Conservation (phyloP, 2,329 filamentous ascomycete genomes). For the Exophiala viscosa region DNA sequence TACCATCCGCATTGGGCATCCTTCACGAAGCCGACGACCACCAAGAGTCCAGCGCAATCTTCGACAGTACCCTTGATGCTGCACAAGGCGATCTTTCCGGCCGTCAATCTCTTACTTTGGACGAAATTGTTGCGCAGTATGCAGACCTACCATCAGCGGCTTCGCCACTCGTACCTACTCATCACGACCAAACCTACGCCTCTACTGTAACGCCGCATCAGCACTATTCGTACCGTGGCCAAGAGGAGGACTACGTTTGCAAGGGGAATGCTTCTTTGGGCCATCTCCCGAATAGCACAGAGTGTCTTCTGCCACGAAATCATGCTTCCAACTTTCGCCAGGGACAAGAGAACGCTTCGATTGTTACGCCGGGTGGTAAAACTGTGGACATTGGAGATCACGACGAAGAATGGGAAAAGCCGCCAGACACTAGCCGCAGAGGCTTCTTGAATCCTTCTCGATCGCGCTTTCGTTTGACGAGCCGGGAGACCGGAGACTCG, state of each 20-base stretch:
- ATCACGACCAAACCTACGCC: too few relatives aligned
- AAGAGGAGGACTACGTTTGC: too few relatives aligned
- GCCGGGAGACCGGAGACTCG: constrained; percentile 10
- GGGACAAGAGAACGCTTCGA: background rate
- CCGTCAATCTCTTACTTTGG: constrained; percentile 11
- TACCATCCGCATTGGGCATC: constrained; percentile 15
- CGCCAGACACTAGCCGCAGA: constrained; percentile 15
- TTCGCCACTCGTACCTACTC: background rate
- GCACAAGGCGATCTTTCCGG: background rate
- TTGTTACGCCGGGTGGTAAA: background rate
- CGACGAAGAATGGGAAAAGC: constrained; percentile 10
- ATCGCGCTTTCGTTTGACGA: constrained; percentile 17
- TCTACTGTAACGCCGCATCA: background rate
- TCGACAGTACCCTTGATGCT: constrained; percentile 12
- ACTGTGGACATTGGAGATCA: background rate
- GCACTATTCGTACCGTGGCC: background rate
- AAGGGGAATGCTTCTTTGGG: too few relatives aligned
- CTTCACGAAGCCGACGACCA: constrained; percentile 16
- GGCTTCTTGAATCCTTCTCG: constrained; percentile 20
- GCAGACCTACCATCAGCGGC: background rate
- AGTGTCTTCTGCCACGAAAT: background rate
- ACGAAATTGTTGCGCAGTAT: constrained; percentile 23
- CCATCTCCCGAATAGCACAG: too few relatives aligned
- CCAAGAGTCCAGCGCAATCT: constrained; percentile 21
- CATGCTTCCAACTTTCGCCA: background rate